phyloP scores from a whole-genome alignment of 1,284 basidiomycete species.

The Cryptococcus deneoformans region DNA sequence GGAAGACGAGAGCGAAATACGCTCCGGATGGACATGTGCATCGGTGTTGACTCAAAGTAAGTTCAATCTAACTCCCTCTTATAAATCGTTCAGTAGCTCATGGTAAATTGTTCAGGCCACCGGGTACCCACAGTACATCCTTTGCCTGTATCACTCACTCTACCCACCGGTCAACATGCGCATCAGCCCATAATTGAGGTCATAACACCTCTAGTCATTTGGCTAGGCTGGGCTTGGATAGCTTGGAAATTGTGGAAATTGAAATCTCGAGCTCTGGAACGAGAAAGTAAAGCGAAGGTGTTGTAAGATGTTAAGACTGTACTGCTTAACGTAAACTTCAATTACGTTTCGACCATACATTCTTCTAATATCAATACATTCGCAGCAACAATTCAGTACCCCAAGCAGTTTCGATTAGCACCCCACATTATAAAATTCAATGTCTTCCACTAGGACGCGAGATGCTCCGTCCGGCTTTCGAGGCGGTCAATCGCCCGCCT shows the following conservation, averaged over 20 bases:
- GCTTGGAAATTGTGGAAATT: slow-evolving; percentile 21
- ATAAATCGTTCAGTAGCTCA: neutral
- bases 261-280: neutral
- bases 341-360: neutral
- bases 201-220: slow-evolving; percentile 23
- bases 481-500: slow-evolving; percentile 17
- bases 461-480: too few relatives aligned
- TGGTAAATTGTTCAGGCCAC: neutral
- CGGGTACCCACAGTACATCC: neutral
- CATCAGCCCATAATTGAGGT: slow-evolving; percentile 25
- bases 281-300: neutral
- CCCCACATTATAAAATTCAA: too few relatives aligned
- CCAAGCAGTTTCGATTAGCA: neutral
- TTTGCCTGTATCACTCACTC: slow-evolving; percentile 9
- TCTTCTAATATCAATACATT: neutral
- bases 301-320: neutral
- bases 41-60: neutral
- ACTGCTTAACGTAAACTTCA: too few relatives aligned
- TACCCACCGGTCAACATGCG: slow-evolving; percentile 24
- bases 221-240: slow-evolving; percentile 30
- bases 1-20: slow-evolving; percentile 4
- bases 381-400: neutral
- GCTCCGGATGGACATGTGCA: slow-evolving; percentile 16
- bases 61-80: neutral
- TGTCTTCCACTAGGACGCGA: slow-evolving; percentile 8